Evolutionary conservation across 1,139 yeast species (phyloP), one percentile per base, ranked within the genome.

Genomic region (Geotrichum fermentans): DNA sequence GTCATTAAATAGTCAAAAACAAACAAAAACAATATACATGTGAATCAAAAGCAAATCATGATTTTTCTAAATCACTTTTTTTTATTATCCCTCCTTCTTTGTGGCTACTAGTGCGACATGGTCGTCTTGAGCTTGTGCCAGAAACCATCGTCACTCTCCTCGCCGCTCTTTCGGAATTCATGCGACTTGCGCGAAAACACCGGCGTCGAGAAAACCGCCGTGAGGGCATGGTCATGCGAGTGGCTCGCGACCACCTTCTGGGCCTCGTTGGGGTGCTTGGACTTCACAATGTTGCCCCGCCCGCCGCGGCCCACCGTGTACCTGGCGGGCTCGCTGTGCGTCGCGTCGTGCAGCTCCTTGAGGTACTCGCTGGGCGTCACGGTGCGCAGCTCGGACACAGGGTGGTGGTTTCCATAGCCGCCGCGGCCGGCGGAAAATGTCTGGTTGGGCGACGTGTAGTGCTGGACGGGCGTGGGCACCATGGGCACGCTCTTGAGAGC

Each of bases 261-360:
- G 29, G 48, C 26, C 43, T 48, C 22, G 21, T 30, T 11, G 33
- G 36, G 43, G 38, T 36, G 38, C 13, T 8, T 34, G 13, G 38
- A 34, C 2, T 14, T 20, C 22, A 64, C 59, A 50, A 62, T 56
- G 57, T 68, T 68, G 36, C 71, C 71, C 4, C 59, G 44, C 6
- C 71, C 71, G 26, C 71, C 71, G 8, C 71, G 61, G 26, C 71
- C 71, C 20, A 68, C 65, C 45, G 65, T 57, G 56, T 63, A 68
- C 6, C 60, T 51, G 18, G 57, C 56, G 4, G 68, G 68, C 50
- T 57, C 67, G n/a, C 58, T 60, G 40, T 61, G 62, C 32, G 58
- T 43, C 18, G 68, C 67, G 32, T 58, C 52, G 51, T 63, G 58
- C 32, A 63, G 67, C 50, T 67, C 70, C 40, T 58, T 45, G 14